These are phyloP conservation scores for Metrosideros polymorpha DNA, from an alignment of 441 rosid species.

Conservation along the genomic window DNA sequence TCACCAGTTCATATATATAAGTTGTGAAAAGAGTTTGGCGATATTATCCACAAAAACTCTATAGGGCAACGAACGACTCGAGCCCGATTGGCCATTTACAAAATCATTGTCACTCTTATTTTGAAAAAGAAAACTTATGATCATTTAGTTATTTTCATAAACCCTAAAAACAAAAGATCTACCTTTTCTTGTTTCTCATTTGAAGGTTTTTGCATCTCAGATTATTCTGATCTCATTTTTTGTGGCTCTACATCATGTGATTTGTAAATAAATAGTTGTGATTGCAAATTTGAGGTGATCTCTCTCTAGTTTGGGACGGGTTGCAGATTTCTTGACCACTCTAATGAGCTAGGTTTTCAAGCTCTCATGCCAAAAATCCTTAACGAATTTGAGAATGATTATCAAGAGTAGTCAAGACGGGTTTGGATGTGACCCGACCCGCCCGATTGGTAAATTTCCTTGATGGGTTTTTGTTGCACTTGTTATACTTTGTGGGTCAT, in stretches of 20 bases:
- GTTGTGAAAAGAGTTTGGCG: neutral
- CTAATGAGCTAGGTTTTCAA: neutral
- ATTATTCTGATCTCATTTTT: neutral
- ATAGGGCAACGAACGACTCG: rapidly evolving
- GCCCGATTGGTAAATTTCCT: neutral
- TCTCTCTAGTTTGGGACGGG: neutral
- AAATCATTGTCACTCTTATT: neutral
- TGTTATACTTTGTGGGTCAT: neutral
- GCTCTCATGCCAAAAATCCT: neutral
- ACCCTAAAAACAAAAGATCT: neutral
- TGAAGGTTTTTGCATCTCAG: neutral
- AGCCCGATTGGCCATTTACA: rapidly evolving
- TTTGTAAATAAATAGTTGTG: neutral
- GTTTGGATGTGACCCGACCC: neutral
- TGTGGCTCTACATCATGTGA: neutral
- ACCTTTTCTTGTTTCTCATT: neutral
- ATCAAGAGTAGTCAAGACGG: neutral
- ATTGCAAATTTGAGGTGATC: neutral
- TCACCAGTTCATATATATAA: neutral
- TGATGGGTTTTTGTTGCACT: neutral
- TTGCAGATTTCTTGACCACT: neutral
- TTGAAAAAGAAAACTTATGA: neutral
- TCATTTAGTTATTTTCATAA: neutral
- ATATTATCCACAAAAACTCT: neutral
- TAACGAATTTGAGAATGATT: neutral